A percentile compares a stretch with the other conserved stretches of the same genome.
Evolutionary conservation across 305 asterid species (phyloP).

Genomic region (Nicotiana rustica): DNA sequence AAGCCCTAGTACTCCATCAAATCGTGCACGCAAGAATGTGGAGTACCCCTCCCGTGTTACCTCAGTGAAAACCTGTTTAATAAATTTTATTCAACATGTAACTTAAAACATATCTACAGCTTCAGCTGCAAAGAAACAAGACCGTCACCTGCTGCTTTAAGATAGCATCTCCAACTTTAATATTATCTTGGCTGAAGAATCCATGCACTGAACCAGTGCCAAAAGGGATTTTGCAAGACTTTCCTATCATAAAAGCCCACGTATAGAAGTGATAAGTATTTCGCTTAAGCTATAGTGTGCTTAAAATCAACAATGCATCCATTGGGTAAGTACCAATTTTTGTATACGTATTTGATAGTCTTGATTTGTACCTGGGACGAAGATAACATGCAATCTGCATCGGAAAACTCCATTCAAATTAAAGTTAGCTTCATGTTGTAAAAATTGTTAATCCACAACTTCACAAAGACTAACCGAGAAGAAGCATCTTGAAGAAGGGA

Average conservation of each 20-base stretch:
- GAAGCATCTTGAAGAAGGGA: slow-evolving; percentile 49
- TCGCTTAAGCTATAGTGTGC: background rate
- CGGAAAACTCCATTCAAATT: background rate
- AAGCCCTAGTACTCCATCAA: slow-evolving; percentile 53
- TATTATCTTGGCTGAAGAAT: slow-evolving; percentile 48
- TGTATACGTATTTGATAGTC: slow-evolving; percentile 39
- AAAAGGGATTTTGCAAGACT: slow-evolving; percentile 40
- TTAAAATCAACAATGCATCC: background rate
- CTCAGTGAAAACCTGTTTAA: slow-evolving; percentile 46
- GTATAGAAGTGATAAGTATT: background rate
- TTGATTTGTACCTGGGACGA: slow-evolving; percentile 44
- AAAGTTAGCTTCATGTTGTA: background rate
- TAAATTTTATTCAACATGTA: background rate
- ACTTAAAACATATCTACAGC: background rate
- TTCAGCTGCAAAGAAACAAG: slow-evolving; percentile 19
- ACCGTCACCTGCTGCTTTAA: slow-evolving; percentile 45
- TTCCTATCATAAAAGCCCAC: slow-evolving; percentile 36
- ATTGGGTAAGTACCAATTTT: slow-evolving; percentile 38
- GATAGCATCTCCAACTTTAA: slow-evolving; percentile 37
- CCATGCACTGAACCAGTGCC: slow-evolving; percentile 47
- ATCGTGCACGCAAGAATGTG: slow-evolving; percentile 43
- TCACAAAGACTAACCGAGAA: slow-evolving; percentile 43
- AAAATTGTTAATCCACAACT: slow-evolving; percentile 25
- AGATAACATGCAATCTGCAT: slow-evolving; percentile 45
- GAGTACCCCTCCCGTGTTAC: slow-evolving; percentile 41